phyloP scores from a whole-genome alignment of 108 stramenopile genomes.

The Aurantiochytrium sp. region DNA sequence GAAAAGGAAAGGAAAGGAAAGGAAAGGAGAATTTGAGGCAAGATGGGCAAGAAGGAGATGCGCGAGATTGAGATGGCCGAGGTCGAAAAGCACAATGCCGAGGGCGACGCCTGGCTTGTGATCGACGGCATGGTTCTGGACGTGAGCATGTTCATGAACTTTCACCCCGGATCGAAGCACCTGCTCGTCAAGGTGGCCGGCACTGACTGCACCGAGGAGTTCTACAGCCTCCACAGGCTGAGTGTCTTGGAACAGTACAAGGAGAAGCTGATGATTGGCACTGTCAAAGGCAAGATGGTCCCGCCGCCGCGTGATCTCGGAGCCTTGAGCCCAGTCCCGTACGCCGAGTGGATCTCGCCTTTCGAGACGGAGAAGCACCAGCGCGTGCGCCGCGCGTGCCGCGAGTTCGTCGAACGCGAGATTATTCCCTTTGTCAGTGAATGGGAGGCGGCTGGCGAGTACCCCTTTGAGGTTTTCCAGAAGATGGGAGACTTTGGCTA shows the following conservation, averaged over 20 bases:
- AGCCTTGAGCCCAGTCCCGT: background rate
- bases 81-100: conserved; percentile 76
- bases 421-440: background rate
- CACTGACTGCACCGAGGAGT: conserved; percentile 15
- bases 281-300: background rate
- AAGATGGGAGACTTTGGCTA: background rate
- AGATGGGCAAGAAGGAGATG: background rate
- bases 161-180: background rate
- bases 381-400: background rate
- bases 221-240: background rate
- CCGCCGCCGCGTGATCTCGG: background rate
- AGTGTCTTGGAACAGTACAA: background rate
- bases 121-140: conserved; percentile 81
- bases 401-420: conserved; percentile 8
- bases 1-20: too few relatives aligned
- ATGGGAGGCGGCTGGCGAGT: background rate
- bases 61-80: conserved; percentile 36
- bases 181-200: conserved; percentile 9
- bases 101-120: conserved; percentile 85
- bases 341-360: background rate
- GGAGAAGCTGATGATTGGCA: background rate
- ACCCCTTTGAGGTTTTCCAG: background rate
- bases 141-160: conserved; percentile 53
- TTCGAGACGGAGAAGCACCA: background rate
- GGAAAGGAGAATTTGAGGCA: background rate